Evolutionary conservation across 495 filamentous ascomycete species (phyloP).

Genomic region (Trichoderma erinaceum): DNA sequence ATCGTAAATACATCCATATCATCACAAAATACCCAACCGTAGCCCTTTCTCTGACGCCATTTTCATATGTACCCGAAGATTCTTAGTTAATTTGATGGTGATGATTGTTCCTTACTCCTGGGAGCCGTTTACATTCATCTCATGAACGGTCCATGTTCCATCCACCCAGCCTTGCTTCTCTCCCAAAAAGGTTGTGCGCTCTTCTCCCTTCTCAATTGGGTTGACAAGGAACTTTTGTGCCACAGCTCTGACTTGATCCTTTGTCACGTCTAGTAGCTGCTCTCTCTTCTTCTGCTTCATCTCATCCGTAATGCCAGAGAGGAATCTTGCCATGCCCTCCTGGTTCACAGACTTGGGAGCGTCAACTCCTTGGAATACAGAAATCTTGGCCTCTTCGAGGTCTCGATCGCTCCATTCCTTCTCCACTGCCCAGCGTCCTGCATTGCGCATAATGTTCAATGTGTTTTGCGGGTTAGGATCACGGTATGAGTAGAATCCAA

Average conservation of each 20-base stretch:
- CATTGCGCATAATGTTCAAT: conserved; percentile 73
- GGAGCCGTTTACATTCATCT: conserved; percentile 44
- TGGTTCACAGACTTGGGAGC: conserved; percentile 81
- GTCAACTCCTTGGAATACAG: conserved; percentile 93
- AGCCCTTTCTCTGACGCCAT: neutral
- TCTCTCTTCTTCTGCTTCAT: conserved; percentile 86
- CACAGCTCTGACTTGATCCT: conserved; percentile 68
- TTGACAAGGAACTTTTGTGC: conserved; percentile 79
- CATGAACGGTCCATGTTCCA: conserved; percentile 43
- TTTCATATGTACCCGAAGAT: conserved; percentile 19
- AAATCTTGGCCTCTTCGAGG: conserved; percentile 91
- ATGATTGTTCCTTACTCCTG: conserved; percentile 20
- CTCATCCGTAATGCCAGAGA: conserved; percentile 76
- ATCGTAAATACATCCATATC: conserved; percentile 17
- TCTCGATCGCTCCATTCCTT: conserved; percentile 80
- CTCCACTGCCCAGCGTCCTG: conserved; percentile 77
- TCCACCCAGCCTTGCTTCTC: conserved; percentile 76
- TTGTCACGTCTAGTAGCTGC: conserved; percentile 79
- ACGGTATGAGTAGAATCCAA: conserved; percentile 92
- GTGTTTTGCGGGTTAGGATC: conserved; percentile 94
- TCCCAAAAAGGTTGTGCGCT: conserved; percentile 67
- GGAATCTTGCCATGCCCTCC: conserved; percentile 80
- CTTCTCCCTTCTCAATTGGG: conserved; percentile 45
- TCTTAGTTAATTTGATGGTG: conserved; percentile 2
- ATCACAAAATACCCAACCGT: conserved; percentile 16